These are phyloP conservation scores for Eimeria falciformis DNA, from an alignment of 169 alveolate genomes.

Conservation along the genomic window DNA sequence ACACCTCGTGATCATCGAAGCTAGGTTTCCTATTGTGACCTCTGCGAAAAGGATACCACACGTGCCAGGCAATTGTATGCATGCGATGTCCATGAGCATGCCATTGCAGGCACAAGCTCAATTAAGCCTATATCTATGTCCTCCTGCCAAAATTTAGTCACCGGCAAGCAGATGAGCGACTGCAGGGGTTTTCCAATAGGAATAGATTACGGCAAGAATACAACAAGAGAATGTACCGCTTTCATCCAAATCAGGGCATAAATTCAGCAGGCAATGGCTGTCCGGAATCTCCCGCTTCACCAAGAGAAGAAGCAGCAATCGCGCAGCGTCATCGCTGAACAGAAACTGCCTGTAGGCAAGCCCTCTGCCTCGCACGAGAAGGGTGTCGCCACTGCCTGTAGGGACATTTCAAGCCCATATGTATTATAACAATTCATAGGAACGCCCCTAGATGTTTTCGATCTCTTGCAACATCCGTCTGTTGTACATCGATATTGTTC, in stretches of 20 bases:
- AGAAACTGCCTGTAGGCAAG: conserved; percentile 80
- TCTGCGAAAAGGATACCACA: not conserved
- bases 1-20: conserved; percentile 47
- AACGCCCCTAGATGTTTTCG: not conserved
- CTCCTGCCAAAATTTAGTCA: too few species aligned
- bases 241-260: conserved; percentile 60
- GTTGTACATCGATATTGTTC: too few species aligned
- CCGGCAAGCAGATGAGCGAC: too few species aligned
- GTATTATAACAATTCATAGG: not conserved
- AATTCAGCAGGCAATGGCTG: conserved; percentile 41
- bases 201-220: too few species aligned
- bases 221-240: conserved; percentile 24
- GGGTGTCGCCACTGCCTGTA: conserved; percentile 60
- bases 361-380: conserved; percentile 79
- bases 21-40: conserved; percentile 29
- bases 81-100: too few species aligned
- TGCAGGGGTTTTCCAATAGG: too few species aligned
- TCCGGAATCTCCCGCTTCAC: conserved; percentile 58
- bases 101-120: too few species aligned
- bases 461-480: too few species aligned
- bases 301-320: conserved; percentile 61
- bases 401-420: not conserved
- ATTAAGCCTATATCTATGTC: too few species aligned
- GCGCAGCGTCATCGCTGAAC: conserved; percentile 80
- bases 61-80: too few species aligned